Base-by-base conservation (phyloP, 106 monocot species). In the Posidonia australis region DNA sequence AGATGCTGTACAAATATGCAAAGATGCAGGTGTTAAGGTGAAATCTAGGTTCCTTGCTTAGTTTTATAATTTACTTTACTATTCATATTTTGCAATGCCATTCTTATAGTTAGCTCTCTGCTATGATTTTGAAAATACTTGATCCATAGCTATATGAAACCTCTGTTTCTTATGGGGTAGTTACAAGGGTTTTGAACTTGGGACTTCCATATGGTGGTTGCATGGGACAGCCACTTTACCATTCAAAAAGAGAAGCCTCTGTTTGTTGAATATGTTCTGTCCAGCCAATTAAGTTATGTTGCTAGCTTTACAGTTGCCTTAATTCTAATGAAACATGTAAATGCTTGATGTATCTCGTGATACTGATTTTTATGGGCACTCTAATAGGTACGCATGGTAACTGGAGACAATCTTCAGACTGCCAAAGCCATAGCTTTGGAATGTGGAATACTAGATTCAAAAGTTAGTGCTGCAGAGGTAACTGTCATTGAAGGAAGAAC, bases 341-440 rank as follows among this genome's bases (percentile, higher is more conserved):
- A 49, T 49, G n/a, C n/a, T n/a, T 49, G 2, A 49, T 10, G 13
- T 45, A 10, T 45, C 13, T 52, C 0, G 52, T 52, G 19, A n/a
- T n/a, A n/a, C 19, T 52, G 13, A 52, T 52, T 52, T 52, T 58
- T n/a, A n/a, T n/a, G n/a, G n/a, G n/a, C 72, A 21, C 45, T 7
- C 60, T 51, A 58, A 77, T 74, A 96, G 94, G 94, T 96, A 10
- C 81, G 94, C 17, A 90, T 96, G 96, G 90, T 96, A 17, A 96
- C 96, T 68, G 96, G 96, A n/a, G 96, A 96, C 66, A 90, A 96
- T 70, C 67, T 96, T 71, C 83, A 90, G 63, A 96, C 96, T 54
- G 96, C 90, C 32, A 96, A 85, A 81, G 86, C 96, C 54, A 96
- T 96, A 60, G 90, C 96, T 44, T 69, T 96, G 61, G 96, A 96